A percentile compares a stretch with the other conserved stretches of the same genome.
phyloP scores from a whole-genome alignment of 2,329 filamentous ascomycete genomes.

The Pseudocercospora musae region DNA sequence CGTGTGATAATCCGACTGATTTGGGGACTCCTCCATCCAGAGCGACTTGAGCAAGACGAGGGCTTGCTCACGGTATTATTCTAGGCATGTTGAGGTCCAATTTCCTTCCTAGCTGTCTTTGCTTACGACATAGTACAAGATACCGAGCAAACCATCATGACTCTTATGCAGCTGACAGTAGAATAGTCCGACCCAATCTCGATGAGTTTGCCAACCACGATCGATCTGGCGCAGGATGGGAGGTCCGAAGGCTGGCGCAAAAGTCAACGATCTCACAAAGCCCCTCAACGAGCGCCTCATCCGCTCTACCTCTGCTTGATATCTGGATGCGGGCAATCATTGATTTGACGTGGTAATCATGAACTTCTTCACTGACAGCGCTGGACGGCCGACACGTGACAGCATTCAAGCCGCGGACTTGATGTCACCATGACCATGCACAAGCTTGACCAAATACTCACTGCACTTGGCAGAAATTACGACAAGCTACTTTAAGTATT shows the following conservation, averaged over 20 bases:
- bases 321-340: neutral
- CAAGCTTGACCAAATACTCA: constrained; percentile 7
- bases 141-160: too few relatives aligned
- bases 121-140: too few relatives aligned
- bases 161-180: too few relatives aligned
- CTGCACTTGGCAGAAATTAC: neutral
- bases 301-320: neutral
- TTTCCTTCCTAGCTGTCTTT: too few relatives aligned
- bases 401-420: neutral
- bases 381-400: constrained; percentile 1
- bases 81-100: too few relatives aligned
- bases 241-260: neutral
- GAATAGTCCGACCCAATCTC: too few relatives aligned
- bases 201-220: too few relatives aligned
- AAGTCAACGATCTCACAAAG: neutral
- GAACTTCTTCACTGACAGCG: neutral
- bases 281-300: neutral
- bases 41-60: too few relatives aligned
- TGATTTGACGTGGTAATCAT: neutral
- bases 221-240: too few relatives aligned
- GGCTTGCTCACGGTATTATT: too few relatives aligned
- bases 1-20: too few relatives aligned
- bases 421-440: constrained; percentile 14
- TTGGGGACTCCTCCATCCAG: too few relatives aligned
- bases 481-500: neutral